A percentile compares a stretch with the other conserved stretches of the same genome.
Evolutionary conservation across 2,329 filamentous ascomycete species (phyloP).

Genomic region (Neoascochyta sp.): DNA sequence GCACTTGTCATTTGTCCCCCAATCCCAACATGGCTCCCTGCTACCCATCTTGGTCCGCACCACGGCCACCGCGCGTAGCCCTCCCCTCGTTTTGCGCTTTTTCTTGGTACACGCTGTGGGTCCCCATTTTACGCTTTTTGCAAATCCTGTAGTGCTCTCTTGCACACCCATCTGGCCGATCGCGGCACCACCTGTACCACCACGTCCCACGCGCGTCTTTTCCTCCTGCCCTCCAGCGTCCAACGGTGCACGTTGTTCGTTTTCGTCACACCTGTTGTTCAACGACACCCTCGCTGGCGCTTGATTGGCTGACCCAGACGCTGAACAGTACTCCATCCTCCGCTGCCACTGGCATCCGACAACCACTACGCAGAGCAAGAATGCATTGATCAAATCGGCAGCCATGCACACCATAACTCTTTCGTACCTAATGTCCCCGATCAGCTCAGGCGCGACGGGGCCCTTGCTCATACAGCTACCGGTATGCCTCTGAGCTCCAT

Average conservation of each 20-base stretch:
- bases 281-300: conserved; percentile 25
- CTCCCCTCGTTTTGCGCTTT: conserved; percentile 18
- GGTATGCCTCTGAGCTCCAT: conserved; percentile 48
- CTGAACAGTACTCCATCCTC: conserved; percentile 44
- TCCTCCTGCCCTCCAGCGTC: conserved; percentile 19
- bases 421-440: conserved; percentile 47
- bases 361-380: conserved; percentile 46
- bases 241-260: conserved; percentile 38
- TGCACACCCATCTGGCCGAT: conserved; percentile 32
- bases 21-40: no score
- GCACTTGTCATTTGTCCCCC: conserved; percentile 37
- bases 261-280: conserved; percentile 36
- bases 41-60: conserved; percentile 30
- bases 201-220: conserved; percentile 28
- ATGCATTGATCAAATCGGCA: conserved; percentile 45
- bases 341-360: conserved; percentile 42
- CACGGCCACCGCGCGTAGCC: conserved; percentile 21
- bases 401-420: conserved; percentile 45
- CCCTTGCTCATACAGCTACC: conserved; percentile 45
- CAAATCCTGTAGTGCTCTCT: conserved; percentile 35
- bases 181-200: conserved; percentile 37
- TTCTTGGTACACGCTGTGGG: conserved; percentile 32
- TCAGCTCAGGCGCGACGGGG: conserved; percentile 50
- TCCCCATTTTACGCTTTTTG: conserved; percentile 21
- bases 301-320: conserved; percentile 42